Base-by-base conservation (phyloP, 345 rosid species). In the Eucalyptus paniculata region DNA sequence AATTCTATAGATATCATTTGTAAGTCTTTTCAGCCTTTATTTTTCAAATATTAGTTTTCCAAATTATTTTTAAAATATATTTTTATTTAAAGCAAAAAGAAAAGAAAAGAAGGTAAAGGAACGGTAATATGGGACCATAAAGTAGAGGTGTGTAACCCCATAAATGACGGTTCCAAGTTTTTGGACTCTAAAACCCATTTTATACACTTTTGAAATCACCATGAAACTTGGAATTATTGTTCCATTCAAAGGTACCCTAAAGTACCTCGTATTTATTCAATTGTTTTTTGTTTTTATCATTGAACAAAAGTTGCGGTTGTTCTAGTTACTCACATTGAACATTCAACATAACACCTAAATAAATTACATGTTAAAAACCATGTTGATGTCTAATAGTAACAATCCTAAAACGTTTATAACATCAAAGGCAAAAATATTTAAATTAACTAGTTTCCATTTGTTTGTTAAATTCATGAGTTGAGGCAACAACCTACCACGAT, bases 301-400 rank as follows among this genome's bases (percentile, higher is more conserved):
- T 56, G 28, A 56, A 24, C 3, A 24, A 23, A 56, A 56, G 0
- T 0, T 56, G 26, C 62, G 0, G 62, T 2, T 23, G 62, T 56
- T 56, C 62, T 56, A 56, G 30, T 56, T 24, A 56, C 30, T 56
- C 62, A 24, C 62, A 24, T 24, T 56, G 62, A 56, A 56, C 62
- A 56, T 56, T 56, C 62, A 56, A 56, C 62, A 56, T 24, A 10
- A 56, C 62, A 56, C 13, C 30, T 23, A 56, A 56, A 10, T 56
- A 0, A 56, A 24, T 24, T 24, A 56, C 62, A 56, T 56, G 14
- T 56, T 56, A 56, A 56, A 56, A 56, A 56, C 62, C 0, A 5
- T 56, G 30, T 23, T 56, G 30, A 56, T 56, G 62, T 24, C 62
- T 56, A 23, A 56, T 56, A 0, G 30, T 56, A 1, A 56, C 62